Base-by-base conservation (phyloP, 192 early-diverging fungal genomes). In the Coemansia sp. region DNA sequence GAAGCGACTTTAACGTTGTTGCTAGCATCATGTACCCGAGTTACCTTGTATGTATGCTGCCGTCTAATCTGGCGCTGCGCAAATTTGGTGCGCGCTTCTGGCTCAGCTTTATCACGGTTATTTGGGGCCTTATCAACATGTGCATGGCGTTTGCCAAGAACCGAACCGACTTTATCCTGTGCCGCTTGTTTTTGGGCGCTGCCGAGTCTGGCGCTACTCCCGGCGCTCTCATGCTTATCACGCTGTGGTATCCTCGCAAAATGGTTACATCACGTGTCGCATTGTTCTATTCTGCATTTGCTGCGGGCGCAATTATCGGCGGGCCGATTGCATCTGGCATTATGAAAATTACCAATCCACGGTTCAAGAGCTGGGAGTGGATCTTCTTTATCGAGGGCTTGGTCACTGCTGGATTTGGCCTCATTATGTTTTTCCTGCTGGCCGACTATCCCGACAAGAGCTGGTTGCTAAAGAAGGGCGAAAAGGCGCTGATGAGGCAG, bases 141-240 rank as follows among this genome's bases (percentile, higher is more conserved):
- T 74, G 76, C 53, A 73, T 73, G 71, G 71, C 76, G 18, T 73
- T 74, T 63, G 76, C 71, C 64, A 79, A 79, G 26, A 79, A 79
- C 61, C 48, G 57, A 37, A 70, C 61, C n/a, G 76, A 74, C 49
- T 37, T 79, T 53, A 66, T 79, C 20, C 27, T 70, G 2, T 73
- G 70, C 52, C 76, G 76, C 6, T 23, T 79, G 54, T 79, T 79
- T 53, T 54, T 79, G 26, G 76, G 76, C 20, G 76, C 76, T 2
- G 70, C 71, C 54, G 76, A 79, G 57, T 65, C 71, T 16, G 76
- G 76, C 23, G 71, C 71, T 16, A 67, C 76, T 3, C 76, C 76
- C 0, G 76, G 76, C 22, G 71, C 68, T 1, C 66, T 74, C 27
- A 73, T 73, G 71, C 62, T 79, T 1, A 79, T 79, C 16, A 57